Conservation (phyloP, 2,329 filamentous ascomycete genomes). For the Penicillium palitans region DNA sequence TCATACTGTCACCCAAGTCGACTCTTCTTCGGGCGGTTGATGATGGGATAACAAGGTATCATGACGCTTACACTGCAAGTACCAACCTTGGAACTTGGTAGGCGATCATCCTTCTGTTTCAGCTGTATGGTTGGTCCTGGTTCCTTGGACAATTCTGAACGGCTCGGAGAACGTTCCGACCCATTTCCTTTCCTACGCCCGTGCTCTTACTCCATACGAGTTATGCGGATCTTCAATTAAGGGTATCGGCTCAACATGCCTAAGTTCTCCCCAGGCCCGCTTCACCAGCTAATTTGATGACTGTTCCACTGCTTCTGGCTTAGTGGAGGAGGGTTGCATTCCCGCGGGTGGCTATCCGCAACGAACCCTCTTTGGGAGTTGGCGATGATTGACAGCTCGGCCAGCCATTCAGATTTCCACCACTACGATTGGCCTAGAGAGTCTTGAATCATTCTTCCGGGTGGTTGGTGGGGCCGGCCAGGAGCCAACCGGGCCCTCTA, state of each 20-base stretch:
- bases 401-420: constrained; percentile 23
- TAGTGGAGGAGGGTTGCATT: constrained; percentile 39
- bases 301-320: constrained; percentile 33
- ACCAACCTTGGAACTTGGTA: constrained; percentile 3
- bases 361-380: constrained; percentile 23
- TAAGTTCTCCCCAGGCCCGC: constrained; percentile 22
- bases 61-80: constrained; percentile 40
- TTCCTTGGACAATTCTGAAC: constrained; percentile 10
- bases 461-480: constrained; percentile 22
- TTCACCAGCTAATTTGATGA: constrained; percentile 27
- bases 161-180: constrained; percentile 18
- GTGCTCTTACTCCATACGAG: not conserved
- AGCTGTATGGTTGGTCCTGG: constrained; percentile 5
- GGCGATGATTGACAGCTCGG: constrained; percentile 25
- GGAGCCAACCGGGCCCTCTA: constrained; percentile 24
- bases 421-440: constrained; percentile 29
- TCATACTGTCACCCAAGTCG: constrained; percentile 17
- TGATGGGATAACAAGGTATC: constrained; percentile 21
- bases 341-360: constrained; percentile 34
- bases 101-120: not conserved
- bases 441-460: constrained; percentile 26
- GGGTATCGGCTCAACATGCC: constrained; percentile 22
- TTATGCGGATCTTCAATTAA: constrained; percentile 9
- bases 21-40: constrained; percentile 17
- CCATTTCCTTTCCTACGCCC: constrained; percentile 10